Base-by-base conservation (phyloP, 495 filamentous ascomycete genomes). In the Sabuloglossum arenarium region DNA sequence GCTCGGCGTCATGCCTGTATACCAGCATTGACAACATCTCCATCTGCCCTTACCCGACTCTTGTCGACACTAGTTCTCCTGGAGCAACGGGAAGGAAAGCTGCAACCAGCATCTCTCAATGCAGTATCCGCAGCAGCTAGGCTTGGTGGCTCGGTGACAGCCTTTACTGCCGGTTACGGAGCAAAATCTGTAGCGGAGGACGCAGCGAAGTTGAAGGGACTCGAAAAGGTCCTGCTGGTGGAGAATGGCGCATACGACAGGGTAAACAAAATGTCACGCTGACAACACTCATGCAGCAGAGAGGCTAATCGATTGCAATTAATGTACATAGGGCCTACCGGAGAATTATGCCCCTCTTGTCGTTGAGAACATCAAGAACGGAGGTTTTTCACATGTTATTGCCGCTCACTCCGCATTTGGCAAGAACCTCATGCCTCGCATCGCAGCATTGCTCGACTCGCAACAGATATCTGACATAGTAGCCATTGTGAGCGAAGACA, bases 291-390 rank as follows among this genome's bases (percentile, higher is more conserved):
- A 6, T 56, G 31, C 31, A 12, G 8, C 19, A 19, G 8, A 21
- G 46, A 8, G 19, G 19, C 25, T 51, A 12, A 51, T 19, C 25
- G 8, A 51, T 19, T n/a, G n/a, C n/a, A n/a, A 23, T 21, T 56
- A 51, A 55, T 9, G 2, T 14, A 19, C 23, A 53, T 53, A 95
- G 88, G 85, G 86, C 27, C 78, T 98, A 3, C 82, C 91, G 27
- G 91, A 98, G 71, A 98, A 88, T 73, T 97, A 75, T 64, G 90
- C 90, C n/a, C 85, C 88, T 39, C 71, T 98, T 29, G 75, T 98
- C 21, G 85, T 85, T 27, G 88, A 95, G 69, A 98, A 96, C 68
- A 85, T 98, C 69, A 91, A 94, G 75, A 86, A 88, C 63, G 86
- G 84, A 59, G 83, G 79, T 59, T 96, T 80, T 69, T 94, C 89